Conservation (phyloP, 768 basidiomycete genomes). For the Kwoniella pini region DNA sequence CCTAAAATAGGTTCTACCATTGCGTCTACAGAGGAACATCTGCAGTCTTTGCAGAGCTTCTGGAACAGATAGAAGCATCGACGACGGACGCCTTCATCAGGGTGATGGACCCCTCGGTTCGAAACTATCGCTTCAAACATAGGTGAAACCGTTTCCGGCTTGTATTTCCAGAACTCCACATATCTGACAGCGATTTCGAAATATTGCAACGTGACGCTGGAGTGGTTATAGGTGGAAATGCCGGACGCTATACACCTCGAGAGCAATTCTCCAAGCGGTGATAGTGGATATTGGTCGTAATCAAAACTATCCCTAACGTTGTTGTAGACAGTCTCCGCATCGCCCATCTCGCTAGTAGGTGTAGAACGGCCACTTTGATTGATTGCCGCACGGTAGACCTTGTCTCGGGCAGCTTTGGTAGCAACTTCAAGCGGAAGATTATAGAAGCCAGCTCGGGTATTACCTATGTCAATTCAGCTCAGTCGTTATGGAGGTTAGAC, state of each 20-base stretch:
- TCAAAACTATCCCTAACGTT: conserved; percentile 39
- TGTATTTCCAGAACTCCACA: conserved; percentile 92
- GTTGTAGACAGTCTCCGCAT: conserved; percentile 11
- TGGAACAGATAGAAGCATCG: conserved; percentile 90
- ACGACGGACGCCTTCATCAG: conserved; percentile 67
- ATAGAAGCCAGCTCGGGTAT: conserved; percentile 84
- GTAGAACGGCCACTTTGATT: conserved; percentile 39
- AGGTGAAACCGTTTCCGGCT: conserved; percentile 82
- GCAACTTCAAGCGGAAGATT: conserved; percentile 68
- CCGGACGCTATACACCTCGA: conserved; percentile 78
- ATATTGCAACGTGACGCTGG: conserved; percentile 80
- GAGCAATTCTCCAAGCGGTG: conserved; percentile 86
- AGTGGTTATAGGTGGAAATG: conserved; percentile 78
- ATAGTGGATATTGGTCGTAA: conserved; percentile 67
- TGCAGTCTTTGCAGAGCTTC: conserved; percentile 81
- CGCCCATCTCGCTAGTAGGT: conserved; percentile 25
- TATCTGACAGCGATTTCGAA: conserved; percentile 93
- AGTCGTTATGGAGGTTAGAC: conserved; percentile 39
- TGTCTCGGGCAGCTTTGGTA: conserved; percentile 55
- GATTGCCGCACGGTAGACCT: conserved; percentile 31
- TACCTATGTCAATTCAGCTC: conserved; percentile 56
- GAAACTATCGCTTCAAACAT: conserved; percentile 72
- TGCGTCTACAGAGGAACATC: conserved; percentile 72
- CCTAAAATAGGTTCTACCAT: conserved; percentile 70
- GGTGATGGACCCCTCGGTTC: conserved; percentile 79